These are phyloP conservation scores for Heliamphora pulchella DNA, from an alignment of 179 eudicot genomes.

Conservation along the genomic window DNA sequence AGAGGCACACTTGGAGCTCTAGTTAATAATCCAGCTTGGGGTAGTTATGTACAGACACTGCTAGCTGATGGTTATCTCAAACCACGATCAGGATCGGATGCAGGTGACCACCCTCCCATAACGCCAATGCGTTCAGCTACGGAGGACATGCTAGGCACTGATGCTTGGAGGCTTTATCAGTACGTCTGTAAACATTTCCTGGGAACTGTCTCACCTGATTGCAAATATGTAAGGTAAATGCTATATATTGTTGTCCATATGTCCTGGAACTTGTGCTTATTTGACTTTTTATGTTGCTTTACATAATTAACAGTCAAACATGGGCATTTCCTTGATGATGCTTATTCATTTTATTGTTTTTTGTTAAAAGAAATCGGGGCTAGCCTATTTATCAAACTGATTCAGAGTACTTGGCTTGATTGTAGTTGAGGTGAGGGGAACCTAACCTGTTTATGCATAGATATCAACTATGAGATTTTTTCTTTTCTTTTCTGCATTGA, in stretches of 20 bases:
- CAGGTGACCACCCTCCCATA: slow-evolving; percentile 95
- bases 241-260: neutral
- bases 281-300: neutral
- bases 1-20: slow-evolving; percentile 61
- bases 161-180: slow-evolving; percentile 92
- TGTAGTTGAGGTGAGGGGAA: neutral
- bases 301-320: neutral
- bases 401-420: neutral
- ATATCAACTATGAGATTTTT: neutral
- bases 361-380: neutral
- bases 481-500: neutral
- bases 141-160: slow-evolving; percentile 72
- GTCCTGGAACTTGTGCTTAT: neutral
- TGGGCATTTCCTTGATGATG: neutral
- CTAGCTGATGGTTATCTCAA: slow-evolving; percentile 55
- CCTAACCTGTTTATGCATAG: neutral
- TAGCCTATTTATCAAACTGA: neutral
- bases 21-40: slow-evolving; percentile 56
- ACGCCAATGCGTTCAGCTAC: slow-evolving; percentile 85
- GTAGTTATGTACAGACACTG: slow-evolving; percentile 49
- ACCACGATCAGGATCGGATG: slow-evolving; percentile 85
- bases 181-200: slow-evolving; percentile 88
- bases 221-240: slow-evolving; percentile 67
- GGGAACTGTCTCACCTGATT: slow-evolving; percentile 70
- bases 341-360: neutral